phyloP scores from a whole-genome alignment of 768 basidiomycete genomes.

The Serendipita sp. region DNA sequence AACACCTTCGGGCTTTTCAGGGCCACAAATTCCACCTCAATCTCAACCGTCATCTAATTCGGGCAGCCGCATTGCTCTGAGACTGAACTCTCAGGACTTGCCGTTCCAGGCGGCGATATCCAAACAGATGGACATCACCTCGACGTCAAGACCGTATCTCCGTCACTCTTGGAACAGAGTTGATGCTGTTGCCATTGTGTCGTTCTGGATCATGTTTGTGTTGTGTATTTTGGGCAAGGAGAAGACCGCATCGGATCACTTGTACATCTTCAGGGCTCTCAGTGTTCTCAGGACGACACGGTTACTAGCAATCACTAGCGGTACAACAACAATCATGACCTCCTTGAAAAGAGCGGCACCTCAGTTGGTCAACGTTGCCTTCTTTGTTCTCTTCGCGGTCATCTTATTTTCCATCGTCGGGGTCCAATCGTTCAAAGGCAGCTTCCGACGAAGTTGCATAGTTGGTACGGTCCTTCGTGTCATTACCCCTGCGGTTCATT shows the following conservation, averaged over 20 bases:
- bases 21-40: background rate
- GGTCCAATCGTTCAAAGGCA: constrained; percentile 85
- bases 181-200: constrained; percentile 68
- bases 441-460: constrained; percentile 34
- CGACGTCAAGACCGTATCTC: constrained; percentile 60
- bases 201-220: constrained; percentile 73
- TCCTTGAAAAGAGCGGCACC: constrained; percentile 83
- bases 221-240: constrained; percentile 58
- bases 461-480: constrained; percentile 9
- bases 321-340: constrained; percentile 87
- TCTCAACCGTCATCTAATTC: background rate
- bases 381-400: constrained; percentile 84
- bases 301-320: constrained; percentile 71
- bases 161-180: constrained; percentile 87
- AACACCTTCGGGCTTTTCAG: background rate
- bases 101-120: background rate
- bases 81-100: background rate
- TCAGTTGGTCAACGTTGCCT: constrained; percentile 74
- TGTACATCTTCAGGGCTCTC: constrained; percentile 78
- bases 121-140: constrained; percentile 19
- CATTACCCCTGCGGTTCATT: background rate
- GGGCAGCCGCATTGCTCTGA: background rate
- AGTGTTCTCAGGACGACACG: constrained; percentile 72
- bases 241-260: constrained; percentile 39
- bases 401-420: constrained; percentile 83